phyloP scores from a whole-genome alignment of 176 grass and related monocot species.

The Triticum turgidum region DNA sequence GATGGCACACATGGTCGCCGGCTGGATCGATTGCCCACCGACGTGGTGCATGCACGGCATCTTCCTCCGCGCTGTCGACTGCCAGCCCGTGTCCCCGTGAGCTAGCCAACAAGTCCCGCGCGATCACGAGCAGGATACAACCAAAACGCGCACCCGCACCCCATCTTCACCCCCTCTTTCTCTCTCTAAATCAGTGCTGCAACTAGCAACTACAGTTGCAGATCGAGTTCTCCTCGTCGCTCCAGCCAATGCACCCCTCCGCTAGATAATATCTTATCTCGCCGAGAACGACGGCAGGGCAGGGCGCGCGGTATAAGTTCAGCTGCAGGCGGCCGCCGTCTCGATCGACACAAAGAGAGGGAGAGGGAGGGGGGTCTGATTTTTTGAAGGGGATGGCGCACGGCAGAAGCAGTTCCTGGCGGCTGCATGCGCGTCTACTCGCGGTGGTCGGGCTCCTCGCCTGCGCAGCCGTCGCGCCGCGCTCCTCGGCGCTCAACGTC shows the following conservation, averaged over 20 bases:
- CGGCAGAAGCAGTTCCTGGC: not conserved
- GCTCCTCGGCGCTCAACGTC: constrained; percentile 59
- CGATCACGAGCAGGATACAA: constrained; percentile 40
- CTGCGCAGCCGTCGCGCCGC: constrained; percentile 26
- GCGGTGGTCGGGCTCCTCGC: not conserved
- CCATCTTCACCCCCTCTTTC: not conserved
- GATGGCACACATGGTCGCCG: not conserved
- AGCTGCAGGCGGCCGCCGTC: not conserved
- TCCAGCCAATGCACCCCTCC: constrained; percentile 14
- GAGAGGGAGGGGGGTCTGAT: not conserved
- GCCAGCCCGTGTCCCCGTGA: constrained; percentile 11
- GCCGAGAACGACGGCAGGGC: not conserved
- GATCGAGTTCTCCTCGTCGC: not conserved
- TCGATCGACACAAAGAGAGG: not conserved
- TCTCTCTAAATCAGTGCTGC: constrained; percentile 24
- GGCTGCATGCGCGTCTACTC: not conserved
- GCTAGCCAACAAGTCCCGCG: constrained; percentile 22
- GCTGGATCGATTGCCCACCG: not conserved
- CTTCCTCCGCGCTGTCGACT: constrained; percentile 9
- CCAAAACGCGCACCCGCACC: constrained; percentile 23
- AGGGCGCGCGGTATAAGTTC: not conserved
- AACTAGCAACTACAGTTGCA: not conserved
- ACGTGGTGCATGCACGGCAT: constrained; percentile 36
- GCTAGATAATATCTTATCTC: constrained; percentile 15
- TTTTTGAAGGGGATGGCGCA: not conserved